Conservation (phyloP, 805 yeast species). For the Sugiyamaella marilandica region DNA sequence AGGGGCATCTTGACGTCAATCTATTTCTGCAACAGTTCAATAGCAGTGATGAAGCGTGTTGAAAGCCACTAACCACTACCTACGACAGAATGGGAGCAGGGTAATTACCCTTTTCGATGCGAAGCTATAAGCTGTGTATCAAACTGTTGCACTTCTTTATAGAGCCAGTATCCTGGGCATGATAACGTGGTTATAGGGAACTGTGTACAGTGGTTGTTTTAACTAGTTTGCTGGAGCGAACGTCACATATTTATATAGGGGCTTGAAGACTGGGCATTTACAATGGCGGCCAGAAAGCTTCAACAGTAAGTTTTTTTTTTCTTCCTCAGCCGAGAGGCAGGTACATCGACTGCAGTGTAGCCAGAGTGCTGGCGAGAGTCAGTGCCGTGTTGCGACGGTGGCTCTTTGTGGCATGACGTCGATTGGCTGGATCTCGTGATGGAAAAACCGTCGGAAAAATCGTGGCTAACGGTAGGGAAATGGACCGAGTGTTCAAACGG, state of each 20-base stretch:
- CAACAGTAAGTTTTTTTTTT: constrained; percentile 40
- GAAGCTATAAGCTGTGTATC: background rate
- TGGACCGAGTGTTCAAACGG: constrained; percentile 88
- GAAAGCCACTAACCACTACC: background rate
- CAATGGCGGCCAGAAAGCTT: constrained; percentile 47
- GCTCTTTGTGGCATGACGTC: background rate
- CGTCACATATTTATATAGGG: background rate
- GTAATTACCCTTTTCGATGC: background rate
- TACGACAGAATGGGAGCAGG: background rate
- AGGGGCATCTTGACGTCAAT: too few relatives aligned
- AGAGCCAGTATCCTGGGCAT: constrained; percentile 2
- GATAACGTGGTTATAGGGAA: background rate
- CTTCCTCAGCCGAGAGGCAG: too few relatives aligned
- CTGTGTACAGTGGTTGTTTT: background rate
- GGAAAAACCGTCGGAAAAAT: background rate
- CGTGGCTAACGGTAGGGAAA: constrained; percentile 44
- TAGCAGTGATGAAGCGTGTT: too few relatives aligned
- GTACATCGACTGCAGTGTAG: too few relatives aligned
- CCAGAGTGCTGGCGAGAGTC: background rate
- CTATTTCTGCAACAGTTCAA: too few relatives aligned
- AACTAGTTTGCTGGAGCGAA: constrained; percentile 1
- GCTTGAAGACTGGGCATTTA: background rate
- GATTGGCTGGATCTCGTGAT: background rate
- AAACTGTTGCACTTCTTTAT: background rate
- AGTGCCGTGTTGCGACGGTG: background rate